Percentiles rank a stretch among this genome's conserved stretches.
phyloP scores from a whole-genome alignment of 202 grass and related monocot species.

The Saccharum hybrid region DNA sequence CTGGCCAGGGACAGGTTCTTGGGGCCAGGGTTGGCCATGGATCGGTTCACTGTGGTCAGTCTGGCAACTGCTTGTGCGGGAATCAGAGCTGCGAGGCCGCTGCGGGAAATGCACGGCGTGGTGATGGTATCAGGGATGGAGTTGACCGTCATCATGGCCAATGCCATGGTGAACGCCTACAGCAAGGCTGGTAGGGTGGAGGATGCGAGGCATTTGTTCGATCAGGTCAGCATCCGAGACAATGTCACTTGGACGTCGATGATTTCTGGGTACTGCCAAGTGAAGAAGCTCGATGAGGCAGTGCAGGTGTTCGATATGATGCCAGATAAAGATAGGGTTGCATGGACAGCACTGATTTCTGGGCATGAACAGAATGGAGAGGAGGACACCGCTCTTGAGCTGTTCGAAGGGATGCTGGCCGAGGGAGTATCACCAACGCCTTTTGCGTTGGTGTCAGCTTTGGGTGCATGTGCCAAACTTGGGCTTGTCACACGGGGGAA shows the following conservation, averaged over 20 bases:
- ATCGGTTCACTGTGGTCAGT: slow-evolving; percentile 64
- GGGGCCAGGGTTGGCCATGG: slow-evolving; percentile 37
- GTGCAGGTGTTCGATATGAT: slow-evolving; percentile 48
- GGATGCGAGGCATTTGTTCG: slow-evolving; percentile 49
- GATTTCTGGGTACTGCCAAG: slow-evolving; percentile 54
- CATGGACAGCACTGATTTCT: slow-evolving; percentile 74
- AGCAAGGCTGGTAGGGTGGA: slow-evolving; percentile 59
- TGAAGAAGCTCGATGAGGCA: slow-evolving; percentile 45
- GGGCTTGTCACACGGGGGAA: slow-evolving; percentile 54
- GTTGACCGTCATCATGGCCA: slow-evolving; percentile 60
- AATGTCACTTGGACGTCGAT: slow-evolving; percentile 61
- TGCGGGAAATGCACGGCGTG: slow-evolving; percentile 52
- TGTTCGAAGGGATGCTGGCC: slow-evolving; percentile 54
- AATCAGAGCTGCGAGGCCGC: slow-evolving; percentile 37
- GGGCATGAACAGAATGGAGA: slow-evolving; percentile 72
- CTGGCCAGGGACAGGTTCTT: slow-evolving; percentile 51
- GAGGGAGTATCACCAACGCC: slow-evolving; percentile 50
- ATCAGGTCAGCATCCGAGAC: slow-evolving; percentile 47
- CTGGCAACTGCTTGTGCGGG: slow-evolving; percentile 48
- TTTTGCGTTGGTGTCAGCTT: slow-evolving; percentile 55
- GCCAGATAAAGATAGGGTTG: slow-evolving; percentile 45
- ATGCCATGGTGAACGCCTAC: slow-evolving; percentile 76
- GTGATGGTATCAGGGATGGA: slow-evolving; percentile 53
- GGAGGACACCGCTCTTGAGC: slow-evolving; percentile 52
- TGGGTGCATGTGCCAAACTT: slow-evolving; percentile 61